Evolutionary conservation across 1,284 basidiomycete genomes (phyloP), one percentile per base, ranked within the genome.

Genomic region (Peniophora sp.): DNA sequence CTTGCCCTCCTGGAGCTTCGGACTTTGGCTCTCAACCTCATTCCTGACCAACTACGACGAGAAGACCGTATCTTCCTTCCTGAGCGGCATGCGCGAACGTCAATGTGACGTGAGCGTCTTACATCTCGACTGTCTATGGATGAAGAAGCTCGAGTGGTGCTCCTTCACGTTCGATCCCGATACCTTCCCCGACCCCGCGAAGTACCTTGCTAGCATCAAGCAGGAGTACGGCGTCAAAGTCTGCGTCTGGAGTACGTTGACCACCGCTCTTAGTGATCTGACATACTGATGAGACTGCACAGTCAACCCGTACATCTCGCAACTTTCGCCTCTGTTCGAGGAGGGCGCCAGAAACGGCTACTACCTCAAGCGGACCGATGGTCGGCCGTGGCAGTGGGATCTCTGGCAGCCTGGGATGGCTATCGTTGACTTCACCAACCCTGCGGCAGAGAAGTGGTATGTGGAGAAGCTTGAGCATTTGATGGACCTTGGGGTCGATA

Each of bases 91-190:
- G 85, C 67, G 74, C 54, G 72, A 84, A 20, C 74, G 84, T 23
- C 68, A 79, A 51, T 85, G 83, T 57, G 74, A 72, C 24, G 83
- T 87, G n/a, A 76, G 84, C n/a, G 83, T 87, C 1, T 83, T 88
- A 68, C 85, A 89, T 58, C 63, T 88, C 42, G 86, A 89, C 60
- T 88, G 85, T 60, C 88, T 87, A 69, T 87, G 83, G 83, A 87
- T 87, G 84, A 85, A 83, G 61, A 79, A 83, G 62, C 87, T 85
- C 62, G 81, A 86, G 65, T 87, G 85, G 85, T 87, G 83, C 57
- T 84, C 81, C 10, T 89, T 88, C 66, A 82, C 81, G 3, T 88
- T 87, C 59, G 85, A 88, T 59, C 81, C 84, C 2, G 82, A 86
- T 23, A 78, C 79, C 57, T 88, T 89, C 72, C 84, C 85, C 5